Base-by-base conservation (phyloP, 331 rosid genomes). In the Rhamnella rubrinervis region DNA sequence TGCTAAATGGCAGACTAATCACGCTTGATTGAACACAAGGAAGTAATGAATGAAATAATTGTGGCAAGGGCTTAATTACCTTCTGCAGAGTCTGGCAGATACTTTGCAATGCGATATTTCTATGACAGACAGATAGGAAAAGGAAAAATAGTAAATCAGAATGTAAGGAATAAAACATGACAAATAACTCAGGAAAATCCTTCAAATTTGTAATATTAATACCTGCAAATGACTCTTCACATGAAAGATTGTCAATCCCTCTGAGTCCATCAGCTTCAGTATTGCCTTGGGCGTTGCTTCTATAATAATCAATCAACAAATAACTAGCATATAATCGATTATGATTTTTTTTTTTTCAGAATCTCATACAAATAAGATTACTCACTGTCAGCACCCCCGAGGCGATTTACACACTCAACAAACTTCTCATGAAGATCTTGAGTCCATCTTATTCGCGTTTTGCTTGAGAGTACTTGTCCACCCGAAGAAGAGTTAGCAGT, bases 351-450 rank as follows among this genome's bases (percentile, higher is more conserved):
- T 49, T 41, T 49, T 50, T 6, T 19, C 17, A 8, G 28, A 55
- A 46, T 18, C 58, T 56, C 20, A 53, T 20, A 21, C 17, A 3
- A 20, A 50, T 25, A 6, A 37, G 28, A 63, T 68, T 56, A 82
- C 92, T 85, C 81, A 93, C 97, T 87, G 57, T 88, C 96, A 51
- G 96, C 84, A n/a, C 97, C 97, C 17, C 96, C 96, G n/a, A 93
- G 96, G 60, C 82, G 81, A 78, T 89, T 87, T 52, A 89, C 89
- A 77, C 96, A 89, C 73, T 81, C 89, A 18, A 93, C 96, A 75
- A 93, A 93, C 74, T 87, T 91, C 76, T 93, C 89, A 28, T 93
- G 98, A 74, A 93, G 97, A 77, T 89, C 95, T 67, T 82, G 92
- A 63, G 85, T 87, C 98, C 98, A 95, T 62, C 98, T 81, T 38